A percentile compares a stretch with the other conserved stretches of the same genome.
These are phyloP conservation scores for Globisporangium apiculatum DNA, from an alignment of 352 stramenopile genomes.

Conservation along the genomic window DNA sequence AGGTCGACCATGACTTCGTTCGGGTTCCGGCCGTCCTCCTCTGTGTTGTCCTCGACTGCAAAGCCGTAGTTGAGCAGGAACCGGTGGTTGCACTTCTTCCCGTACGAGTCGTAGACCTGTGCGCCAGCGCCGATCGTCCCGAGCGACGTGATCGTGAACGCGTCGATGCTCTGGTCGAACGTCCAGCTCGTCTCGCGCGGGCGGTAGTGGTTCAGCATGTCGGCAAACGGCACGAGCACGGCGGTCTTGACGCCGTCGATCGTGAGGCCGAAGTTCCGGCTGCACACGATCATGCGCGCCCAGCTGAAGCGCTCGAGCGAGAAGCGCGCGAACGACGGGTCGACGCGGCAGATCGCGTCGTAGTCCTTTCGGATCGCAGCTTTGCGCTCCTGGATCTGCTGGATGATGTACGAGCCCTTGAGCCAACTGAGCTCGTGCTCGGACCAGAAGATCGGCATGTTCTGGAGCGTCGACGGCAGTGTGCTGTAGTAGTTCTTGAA, in stretches of 20 bases:
- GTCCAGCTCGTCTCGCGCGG: conserved; percentile 96
- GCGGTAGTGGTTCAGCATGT: conserved; percentile 99
- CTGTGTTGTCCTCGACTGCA: conserved; percentile 97
- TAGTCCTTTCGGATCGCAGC: conserved; percentile 97
- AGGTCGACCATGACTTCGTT: conserved; percentile 94
- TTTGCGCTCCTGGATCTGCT: conserved; percentile 95
- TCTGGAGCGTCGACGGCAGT: conserved; percentile 90
- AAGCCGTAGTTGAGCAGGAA: conserved; percentile 99
- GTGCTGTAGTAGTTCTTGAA: conserved; percentile 97
- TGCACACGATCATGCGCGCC: conserved; percentile 98
- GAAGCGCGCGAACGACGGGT: conserved; percentile 89
- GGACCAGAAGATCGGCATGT: conserved; percentile 99
- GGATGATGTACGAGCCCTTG: conserved; percentile 88
- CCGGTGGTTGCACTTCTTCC: conserved; percentile 99
- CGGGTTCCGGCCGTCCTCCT: conserved; percentile 96
- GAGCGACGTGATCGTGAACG: conserved; percentile 88
- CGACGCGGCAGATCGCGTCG: conserved; percentile 90
- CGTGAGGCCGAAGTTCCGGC: conserved; percentile 97
- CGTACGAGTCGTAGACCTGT: conserved; percentile 99
- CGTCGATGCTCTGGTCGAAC: conserved; percentile 77
- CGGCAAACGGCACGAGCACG: conserved; percentile 97
- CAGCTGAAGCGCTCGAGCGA: conserved; percentile 97
- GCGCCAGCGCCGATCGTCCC: conserved; percentile 65
- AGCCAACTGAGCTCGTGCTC: conserved; percentile 91
- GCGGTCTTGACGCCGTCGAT: conserved; percentile 96